phyloP scores from a whole-genome alignment of 192 early-diverging fungal species.

The Backusella mclennaniae region DNA sequence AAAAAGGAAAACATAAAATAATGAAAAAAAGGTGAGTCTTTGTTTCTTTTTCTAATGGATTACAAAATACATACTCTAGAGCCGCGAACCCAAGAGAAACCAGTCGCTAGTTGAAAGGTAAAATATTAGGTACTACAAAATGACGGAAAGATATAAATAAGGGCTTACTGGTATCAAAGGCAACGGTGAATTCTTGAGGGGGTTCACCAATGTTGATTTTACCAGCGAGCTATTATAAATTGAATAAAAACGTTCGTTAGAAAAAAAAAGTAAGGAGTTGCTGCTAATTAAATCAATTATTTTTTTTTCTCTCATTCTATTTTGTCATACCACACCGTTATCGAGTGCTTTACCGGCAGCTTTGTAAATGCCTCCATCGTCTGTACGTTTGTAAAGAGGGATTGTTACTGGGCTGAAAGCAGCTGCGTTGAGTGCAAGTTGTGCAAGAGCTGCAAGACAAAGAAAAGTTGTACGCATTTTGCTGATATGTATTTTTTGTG shows the following conservation, averaged over 20 bases:
- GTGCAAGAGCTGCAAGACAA: conserved; percentile 33
- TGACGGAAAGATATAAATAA: not conserved
- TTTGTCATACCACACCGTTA: conserved; percentile 25
- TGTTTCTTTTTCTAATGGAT: not conserved
- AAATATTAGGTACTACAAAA: not conserved
- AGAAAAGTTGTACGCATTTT: conserved; percentile 32
- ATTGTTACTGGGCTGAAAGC: conserved; percentile 9
- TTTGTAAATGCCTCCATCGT: conserved; percentile 16
- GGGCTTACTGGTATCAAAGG: conserved; percentile 75
- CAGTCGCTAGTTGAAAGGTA: conserved; percentile 19
- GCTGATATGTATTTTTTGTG: not conserved
- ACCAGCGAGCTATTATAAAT: conserved; percentile 69
- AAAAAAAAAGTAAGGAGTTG: conserved; percentile 6
- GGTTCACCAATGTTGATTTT: conserved; percentile 85
- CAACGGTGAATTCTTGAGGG: conserved; percentile 86
- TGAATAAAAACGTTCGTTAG: not conserved
- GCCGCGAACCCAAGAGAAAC: conserved; percentile 38
- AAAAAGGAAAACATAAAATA: not conserved
- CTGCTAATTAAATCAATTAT: not conserved
- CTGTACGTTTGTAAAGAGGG: conserved; percentile 13
- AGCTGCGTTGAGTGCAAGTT: conserved; percentile 26
- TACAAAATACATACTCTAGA: conserved; percentile 20
- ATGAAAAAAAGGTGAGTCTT: conserved; percentile 1
- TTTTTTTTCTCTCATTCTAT: not conserved
- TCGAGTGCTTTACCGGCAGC: conserved; percentile 34